A percentile compares a stretch with the other conserved stretches of the same genome.
Evolutionary conservation across 768 basidiomycete species (phyloP).

Genomic region (Auriculariales sp.): DNA sequence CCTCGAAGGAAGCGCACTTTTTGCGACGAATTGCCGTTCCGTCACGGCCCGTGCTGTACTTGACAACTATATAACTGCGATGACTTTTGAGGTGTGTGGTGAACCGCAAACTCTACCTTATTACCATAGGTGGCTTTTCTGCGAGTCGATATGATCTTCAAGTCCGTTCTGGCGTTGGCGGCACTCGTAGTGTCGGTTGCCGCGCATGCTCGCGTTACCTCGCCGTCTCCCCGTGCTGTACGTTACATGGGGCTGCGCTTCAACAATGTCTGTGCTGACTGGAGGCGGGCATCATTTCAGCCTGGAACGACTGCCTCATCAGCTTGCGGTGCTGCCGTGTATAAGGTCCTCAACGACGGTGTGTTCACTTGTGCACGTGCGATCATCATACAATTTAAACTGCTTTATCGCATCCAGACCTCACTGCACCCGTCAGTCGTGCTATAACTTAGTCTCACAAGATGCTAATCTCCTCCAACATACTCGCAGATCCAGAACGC

Average conservation of each 20-base stretch:
- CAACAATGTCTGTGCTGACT: background rate
- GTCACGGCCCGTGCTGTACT: no score
- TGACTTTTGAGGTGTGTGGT: no score
- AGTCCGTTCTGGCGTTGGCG: background rate
- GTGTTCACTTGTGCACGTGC: background rate
- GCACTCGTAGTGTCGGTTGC: background rate
- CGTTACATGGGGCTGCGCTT: no score
- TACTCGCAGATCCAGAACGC: constrained; percentile 2
- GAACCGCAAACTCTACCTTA: no score
- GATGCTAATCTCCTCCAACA: background rate
- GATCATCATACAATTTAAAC: background rate
- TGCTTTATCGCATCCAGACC: background rate
- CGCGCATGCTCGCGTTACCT: background rate
- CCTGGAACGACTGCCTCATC: background rate
- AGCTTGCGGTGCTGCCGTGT: background rate
- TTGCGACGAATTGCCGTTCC: no score
- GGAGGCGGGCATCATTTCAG: background rate
- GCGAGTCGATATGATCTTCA: no score
- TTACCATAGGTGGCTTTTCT: no score
- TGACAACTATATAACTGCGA: no score
- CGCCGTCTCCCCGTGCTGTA: background rate
- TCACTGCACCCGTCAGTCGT: background rate
- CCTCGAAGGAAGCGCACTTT: no score
- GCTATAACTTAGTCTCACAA: background rate
- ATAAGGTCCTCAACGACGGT: background rate